Conservation (phyloP, 805 yeast genomes). For the Torulaspora indica region DNA sequence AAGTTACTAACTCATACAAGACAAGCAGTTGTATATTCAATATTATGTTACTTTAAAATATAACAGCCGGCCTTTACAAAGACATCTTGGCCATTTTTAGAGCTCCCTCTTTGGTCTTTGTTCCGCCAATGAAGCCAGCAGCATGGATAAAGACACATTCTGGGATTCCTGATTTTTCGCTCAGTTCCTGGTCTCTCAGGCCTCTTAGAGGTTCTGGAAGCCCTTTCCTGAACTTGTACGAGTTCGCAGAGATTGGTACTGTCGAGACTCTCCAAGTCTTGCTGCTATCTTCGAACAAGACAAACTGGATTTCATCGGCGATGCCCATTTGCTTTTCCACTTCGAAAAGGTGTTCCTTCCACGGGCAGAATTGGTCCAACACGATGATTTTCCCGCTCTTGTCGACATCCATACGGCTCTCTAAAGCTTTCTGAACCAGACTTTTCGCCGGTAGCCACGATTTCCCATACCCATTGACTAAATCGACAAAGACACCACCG, state of each 20-base stretch:
- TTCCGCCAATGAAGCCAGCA: slow-evolving; percentile 96
- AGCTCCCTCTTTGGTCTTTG: slow-evolving; percentile 72
- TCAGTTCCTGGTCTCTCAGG: slow-evolving; percentile 80
- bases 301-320: slow-evolving; percentile 61
- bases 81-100: slow-evolving; percentile 60
- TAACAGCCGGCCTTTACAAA: slow-evolving; percentile 17
- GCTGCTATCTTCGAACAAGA: slow-evolving; percentile 71
- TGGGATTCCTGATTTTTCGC: slow-evolving; percentile 68
- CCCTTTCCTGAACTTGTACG: slow-evolving; percentile 81
- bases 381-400: slow-evolving; percentile 67
- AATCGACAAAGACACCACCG: slow-evolving; percentile 72
- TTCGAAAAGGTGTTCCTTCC: slow-evolving; percentile 87
- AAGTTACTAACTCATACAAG: too few relatives aligned
- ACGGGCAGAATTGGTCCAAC: slow-evolving; percentile 76
- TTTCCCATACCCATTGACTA: slow-evolving; percentile 66
- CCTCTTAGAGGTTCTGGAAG: slow-evolving; percentile 94
- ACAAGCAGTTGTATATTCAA: neutral
- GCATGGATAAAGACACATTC: slow-evolving; percentile 93
- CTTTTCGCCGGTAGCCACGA: slow-evolving; percentile 90
- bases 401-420: slow-evolving; percentile 53
- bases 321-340: slow-evolving; percentile 59
- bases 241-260: slow-evolving; percentile 71
- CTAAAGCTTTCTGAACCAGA: slow-evolving; percentile 68
- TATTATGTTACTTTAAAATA: neutral
- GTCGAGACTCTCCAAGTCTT: slow-evolving; percentile 83